Base-by-base conservation (phyloP, 1,139 yeast genomes). In the Sugiyamaella sp. region DNA sequence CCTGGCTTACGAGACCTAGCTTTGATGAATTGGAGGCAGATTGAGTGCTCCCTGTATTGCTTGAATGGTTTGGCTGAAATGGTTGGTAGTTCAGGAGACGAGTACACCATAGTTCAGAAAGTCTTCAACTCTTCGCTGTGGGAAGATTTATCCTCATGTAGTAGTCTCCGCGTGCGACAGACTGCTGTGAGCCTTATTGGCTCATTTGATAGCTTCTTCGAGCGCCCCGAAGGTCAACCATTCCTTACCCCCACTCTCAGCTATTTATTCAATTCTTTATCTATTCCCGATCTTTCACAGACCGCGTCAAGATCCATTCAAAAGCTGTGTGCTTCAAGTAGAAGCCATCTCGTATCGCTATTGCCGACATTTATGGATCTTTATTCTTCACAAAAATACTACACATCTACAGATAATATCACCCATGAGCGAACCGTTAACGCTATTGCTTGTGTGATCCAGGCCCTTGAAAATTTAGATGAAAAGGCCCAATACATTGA, bases 41-140 rank as follows among this genome's bases (percentile, higher is more conserved):
- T 86, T 3, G 97, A 91, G 67, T 80, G 89, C 0, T 83, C 89
- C 20, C 67, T 89, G 41, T 88, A 76, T 65, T 72, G 89, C 21
- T 65, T 89, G 12, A 81, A 76, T 62, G 80, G 82, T 10, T 62
- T 78, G 4, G 63, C 71, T 1, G 79, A 80, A 75, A 56, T 66
- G 44, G 58, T 71, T 8, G 63, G 63, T 21, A 60, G 60, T 1
- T 52, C 62, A 1, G 63, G 63, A 8, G 61, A 57, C 16, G 70
- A 63, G 43, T 63, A 57, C 25, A 50, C 49, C 4, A 53, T 60
- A 1, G 58, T 74, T 8, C 49, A 60, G 27, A 38, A 58, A 0
- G 55, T 76, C 6, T 65, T 75, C 49, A 63, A 66, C 29, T 66
- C 75, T 1, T 57, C 65, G 1, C 61, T 74, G 9, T 65, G 75